A percentile compares a stretch with the other conserved stretches of the same genome.
Conservation (phyloP, 768 basidiomycete genomes). For the Rickenella mellea region DNA sequence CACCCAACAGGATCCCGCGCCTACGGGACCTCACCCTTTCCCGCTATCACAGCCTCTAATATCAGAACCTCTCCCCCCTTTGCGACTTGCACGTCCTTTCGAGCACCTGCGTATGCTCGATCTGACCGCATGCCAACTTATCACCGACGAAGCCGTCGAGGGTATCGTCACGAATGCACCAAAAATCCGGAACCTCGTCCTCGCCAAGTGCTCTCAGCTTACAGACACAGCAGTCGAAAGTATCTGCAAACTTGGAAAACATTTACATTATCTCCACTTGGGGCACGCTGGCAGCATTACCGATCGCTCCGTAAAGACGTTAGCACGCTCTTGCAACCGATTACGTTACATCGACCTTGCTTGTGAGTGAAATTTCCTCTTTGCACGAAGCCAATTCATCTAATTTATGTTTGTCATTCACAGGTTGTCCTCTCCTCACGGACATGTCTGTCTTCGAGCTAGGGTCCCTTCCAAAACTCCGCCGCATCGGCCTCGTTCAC, state of each 20-base stretch:
- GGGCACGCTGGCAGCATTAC: slow-evolving; percentile 89
- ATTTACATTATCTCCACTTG: slow-evolving; percentile 90
- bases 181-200: slow-evolving; percentile 75
- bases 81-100: slow-evolving; percentile 53
- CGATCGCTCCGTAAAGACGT: slow-evolving; percentile 73
- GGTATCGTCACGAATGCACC: slow-evolving; percentile 75
- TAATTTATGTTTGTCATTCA: background rate
- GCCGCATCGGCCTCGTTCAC: slow-evolving; percentile 90
- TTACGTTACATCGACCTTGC: slow-evolving; percentile 95
- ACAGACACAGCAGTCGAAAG: slow-evolving; percentile 78
- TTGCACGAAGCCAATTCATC: slow-evolving; percentile 1
- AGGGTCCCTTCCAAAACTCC: slow-evolving; percentile 77
- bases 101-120: slow-evolving; percentile 92
- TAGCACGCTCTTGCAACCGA: slow-evolving; percentile 82
- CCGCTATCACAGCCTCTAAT: slow-evolving; percentile 20
- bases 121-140: slow-evolving; percentile 70
- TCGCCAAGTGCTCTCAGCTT: slow-evolving; percentile 74
- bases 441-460: slow-evolving; percentile 94
- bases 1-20: slow-evolving; percentile 34
- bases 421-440: slow-evolving; percentile 80
- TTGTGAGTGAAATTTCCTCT: slow-evolving; percentile 41
- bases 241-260: slow-evolving; percentile 81
- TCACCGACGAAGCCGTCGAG: slow-evolving; percentile 70
- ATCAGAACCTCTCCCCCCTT: slow-evolving; percentile 47
- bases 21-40: slow-evolving; percentile 24